These are phyloP conservation scores for Carex arenaria DNA, from an alignment of 202 grass and related monocot genomes.

Conservation along the genomic window DNA sequence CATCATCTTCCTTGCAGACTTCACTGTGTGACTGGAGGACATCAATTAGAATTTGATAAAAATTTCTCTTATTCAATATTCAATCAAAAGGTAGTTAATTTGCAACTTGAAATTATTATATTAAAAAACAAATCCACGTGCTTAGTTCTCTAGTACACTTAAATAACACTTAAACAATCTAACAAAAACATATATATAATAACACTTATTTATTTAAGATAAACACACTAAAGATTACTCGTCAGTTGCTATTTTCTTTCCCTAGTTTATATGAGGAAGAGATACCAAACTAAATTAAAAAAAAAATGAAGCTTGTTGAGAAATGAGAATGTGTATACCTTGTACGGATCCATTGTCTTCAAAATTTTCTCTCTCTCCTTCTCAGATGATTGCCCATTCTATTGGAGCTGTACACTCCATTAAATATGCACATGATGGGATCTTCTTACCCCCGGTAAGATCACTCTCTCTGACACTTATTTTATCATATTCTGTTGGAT, in stretches of 20 bases:
- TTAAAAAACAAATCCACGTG: not conserved
- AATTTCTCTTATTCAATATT: not conserved
- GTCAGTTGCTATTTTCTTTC: too few species aligned
- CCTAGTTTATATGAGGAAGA: not conserved
- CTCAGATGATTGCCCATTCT: not conserved
- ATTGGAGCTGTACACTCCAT: not conserved
- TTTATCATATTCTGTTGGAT: not conserved
- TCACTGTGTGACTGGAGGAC: not conserved
- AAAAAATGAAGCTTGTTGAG: not conserved
- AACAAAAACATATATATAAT: not conserved
- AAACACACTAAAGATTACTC: not conserved
- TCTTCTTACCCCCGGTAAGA: slow-evolving; percentile 18
- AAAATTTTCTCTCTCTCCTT: not conserved
- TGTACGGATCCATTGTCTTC: slow-evolving; percentile 17
- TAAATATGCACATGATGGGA: slow-evolving; percentile 11
- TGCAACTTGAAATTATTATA: not conserved
- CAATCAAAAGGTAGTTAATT: not conserved
- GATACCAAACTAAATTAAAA: not conserved
- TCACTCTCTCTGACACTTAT: not conserved
- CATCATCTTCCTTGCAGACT: not conserved
- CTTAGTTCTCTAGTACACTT: not conserved
- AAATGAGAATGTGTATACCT: slow-evolving; percentile 15
- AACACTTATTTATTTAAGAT: not conserved
- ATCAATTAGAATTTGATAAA: not conserved
- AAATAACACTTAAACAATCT: not conserved